Evolutionary conservation across 2,329 filamentous ascomycete species (phyloP).

Genomic region (Cercospora beticola): DNA sequence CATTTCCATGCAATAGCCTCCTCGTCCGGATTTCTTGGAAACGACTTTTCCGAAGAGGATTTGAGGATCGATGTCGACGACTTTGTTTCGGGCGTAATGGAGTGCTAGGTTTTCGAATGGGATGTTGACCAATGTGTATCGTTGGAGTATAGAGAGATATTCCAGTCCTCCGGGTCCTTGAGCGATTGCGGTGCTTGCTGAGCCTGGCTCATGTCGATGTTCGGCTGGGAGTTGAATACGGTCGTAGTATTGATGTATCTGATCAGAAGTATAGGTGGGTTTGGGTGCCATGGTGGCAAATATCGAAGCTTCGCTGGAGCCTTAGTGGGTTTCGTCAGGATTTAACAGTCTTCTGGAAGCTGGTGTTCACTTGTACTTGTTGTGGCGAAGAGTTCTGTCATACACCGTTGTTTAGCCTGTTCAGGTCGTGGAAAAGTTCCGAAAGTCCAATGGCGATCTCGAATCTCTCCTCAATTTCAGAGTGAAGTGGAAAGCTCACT

Average conservation of each 20-base stretch:
- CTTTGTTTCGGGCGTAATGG: constrained; percentile 54
- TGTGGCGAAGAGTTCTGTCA: not conserved
- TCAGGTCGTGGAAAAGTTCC: not conserved
- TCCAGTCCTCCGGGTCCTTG: constrained; percentile 23
- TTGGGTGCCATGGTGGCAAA: not conserved
- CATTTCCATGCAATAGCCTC: constrained; percentile 63
- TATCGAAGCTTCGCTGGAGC: not conserved
- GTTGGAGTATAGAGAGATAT: constrained; percentile 30
- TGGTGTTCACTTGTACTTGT: not conserved
- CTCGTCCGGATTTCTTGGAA: constrained; percentile 43
- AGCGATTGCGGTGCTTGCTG: constrained; percentile 19
- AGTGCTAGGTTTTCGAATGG: constrained; percentile 59
- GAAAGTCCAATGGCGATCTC: not conserved
- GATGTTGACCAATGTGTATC: constrained; percentile 43
- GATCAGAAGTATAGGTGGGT: constrained; percentile 24
- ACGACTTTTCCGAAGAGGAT: constrained; percentile 55
- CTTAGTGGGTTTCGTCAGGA: not conserved
- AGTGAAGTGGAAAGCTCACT: not conserved
- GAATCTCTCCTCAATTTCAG: not conserved
- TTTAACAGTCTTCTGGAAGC: not conserved
- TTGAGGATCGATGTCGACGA: constrained; percentile 51
- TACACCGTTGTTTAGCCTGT: not conserved
- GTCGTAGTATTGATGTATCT: constrained; percentile 29
- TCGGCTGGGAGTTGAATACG: constrained; percentile 28
- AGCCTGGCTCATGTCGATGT: constrained; percentile 24